A percentile compares a stretch with the other conserved stretches of the same genome.
Conservation (phyloP, 2,329 filamentous ascomycete genomes). For the Aspergillus proliferans region DNA sequence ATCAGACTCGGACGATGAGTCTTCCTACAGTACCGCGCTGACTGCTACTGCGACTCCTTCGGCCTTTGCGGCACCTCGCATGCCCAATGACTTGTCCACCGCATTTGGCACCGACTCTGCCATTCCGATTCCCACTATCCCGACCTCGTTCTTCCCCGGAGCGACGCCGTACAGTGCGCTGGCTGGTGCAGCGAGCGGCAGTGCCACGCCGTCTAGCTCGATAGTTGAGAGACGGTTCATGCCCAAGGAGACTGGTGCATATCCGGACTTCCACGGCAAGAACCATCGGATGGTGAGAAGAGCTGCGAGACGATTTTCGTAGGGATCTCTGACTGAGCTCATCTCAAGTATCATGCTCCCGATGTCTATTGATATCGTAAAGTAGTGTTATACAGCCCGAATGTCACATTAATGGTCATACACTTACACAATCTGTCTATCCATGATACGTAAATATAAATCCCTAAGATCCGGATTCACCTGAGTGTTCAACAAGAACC, state of each 20-base stretch:
- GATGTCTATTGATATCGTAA: too few relatives aligned
- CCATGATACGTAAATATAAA: too few relatives aligned
- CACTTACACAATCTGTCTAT: too few relatives aligned
- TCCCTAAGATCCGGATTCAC: too few relatives aligned
- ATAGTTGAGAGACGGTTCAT: neutral
- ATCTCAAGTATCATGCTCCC: too few relatives aligned
- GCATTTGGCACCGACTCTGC: constrained; percentile 14
- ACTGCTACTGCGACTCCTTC: constrained; percentile 13
- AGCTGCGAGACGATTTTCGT: neutral
- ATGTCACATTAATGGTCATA: neutral
- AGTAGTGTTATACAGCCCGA: neutral
- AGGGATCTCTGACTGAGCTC: neutral
- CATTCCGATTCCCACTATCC: constrained; percentile 23
- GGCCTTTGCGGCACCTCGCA: constrained; percentile 17
- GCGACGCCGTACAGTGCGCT: constrained; percentile 23
- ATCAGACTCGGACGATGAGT: constrained; percentile 8
- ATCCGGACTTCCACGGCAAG: neutral
- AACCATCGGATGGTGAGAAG: neutral
- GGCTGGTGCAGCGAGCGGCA: constrained; percentile 9
- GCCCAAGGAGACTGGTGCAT: neutral
- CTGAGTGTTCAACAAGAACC: too few relatives aligned
- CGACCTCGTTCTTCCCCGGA: constrained; percentile 26
- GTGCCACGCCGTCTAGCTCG: neutral
- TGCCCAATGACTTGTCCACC: constrained; percentile 15
- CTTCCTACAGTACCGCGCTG: constrained; percentile 14